Evolutionary conservation across 768 basidiomycete genomes (phyloP).

Genomic region (Pleurotus cornucopiae): DNA sequence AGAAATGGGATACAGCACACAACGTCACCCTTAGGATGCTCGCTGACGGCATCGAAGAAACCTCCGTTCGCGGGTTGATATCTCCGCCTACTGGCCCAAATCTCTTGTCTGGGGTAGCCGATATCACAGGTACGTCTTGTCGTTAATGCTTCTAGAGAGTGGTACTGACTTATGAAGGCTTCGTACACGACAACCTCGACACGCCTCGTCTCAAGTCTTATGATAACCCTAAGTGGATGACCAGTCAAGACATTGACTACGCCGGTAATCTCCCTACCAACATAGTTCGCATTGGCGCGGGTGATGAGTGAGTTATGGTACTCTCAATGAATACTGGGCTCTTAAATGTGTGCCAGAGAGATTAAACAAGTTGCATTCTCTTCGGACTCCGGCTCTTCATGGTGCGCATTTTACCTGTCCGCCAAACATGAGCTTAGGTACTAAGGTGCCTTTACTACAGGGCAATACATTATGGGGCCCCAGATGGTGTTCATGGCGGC

Average conservation of each 20-base stretch:
- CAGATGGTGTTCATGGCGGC: constrained; percentile 37
- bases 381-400: constrained; percentile 46
- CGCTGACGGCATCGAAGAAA: constrained; percentile 65
- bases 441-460: constrained; percentile 14
- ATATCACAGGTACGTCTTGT: constrained; percentile 39
- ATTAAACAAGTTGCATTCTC: constrained; percentile 57
- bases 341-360: constrained; percentile 22
- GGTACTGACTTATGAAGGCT: constrained; percentile 28
- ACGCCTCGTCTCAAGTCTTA: constrained; percentile 34
- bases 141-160: too few relatives aligned
- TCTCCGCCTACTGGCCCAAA: constrained; percentile 56
- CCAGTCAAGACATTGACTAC: constrained; percentile 46
- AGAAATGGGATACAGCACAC: constrained; percentile 55
- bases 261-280: constrained; percentile 47
- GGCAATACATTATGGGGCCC: constrained; percentile 49
- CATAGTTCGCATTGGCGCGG: constrained; percentile 48
- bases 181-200: constrained; percentile 40
- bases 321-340: neutral
- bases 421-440: too few relatives aligned
- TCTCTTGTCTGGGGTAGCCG: constrained; percentile 53
- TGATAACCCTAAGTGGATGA: constrained; percentile 44
- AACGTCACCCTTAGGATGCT: constrained; percentile 57
- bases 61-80: constrained; percentile 50
- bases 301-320: constrained; percentile 23
- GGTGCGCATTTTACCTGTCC: constrained; percentile 22